Conservation (phyloP, 164 flowering plant species). For the Vitis labrusca region DNA sequence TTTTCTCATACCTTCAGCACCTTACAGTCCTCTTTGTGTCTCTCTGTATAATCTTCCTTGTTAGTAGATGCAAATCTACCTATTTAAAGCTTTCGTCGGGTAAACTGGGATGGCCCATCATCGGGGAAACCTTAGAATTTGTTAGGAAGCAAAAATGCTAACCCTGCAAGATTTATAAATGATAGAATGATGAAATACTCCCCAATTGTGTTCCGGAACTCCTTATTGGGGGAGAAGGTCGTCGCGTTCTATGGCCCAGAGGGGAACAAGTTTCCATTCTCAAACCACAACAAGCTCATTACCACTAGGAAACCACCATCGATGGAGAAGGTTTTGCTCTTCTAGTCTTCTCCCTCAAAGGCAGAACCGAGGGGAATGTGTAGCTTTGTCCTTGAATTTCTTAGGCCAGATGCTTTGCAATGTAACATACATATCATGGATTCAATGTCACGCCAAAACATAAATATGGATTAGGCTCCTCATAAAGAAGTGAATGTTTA, state of each 20-base stretch:
- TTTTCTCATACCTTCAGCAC: no score
- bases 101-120: no score
- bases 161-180: conserved; percentile 37
- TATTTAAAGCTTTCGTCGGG: no score
- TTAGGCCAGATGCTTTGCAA: conserved; percentile 43
- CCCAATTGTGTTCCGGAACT: conserved; percentile 31
- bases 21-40: no score
- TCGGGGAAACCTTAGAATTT: no score
- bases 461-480: neutral
- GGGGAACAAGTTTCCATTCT: conserved; percentile 50
- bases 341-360: conserved; percentile 16
- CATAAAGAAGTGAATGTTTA: conserved; percentile 7
- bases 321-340: conserved; percentile 39
- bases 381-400: conserved; percentile 30
- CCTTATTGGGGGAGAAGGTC: conserved; percentile 23
- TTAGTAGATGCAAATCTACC: no score
- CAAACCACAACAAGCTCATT: conserved; percentile 54
- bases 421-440: conserved; percentile 43
- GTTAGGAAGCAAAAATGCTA: conserved; percentile 37
- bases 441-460: conserved; percentile 25
- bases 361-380: conserved; percentile 33
- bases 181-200: conserved; percentile 31
- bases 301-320: conserved; percentile 44
- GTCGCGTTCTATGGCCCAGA: conserved; percentile 35
- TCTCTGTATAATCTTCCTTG: no score